phyloP scores from a whole-genome alignment of 148 eudicot genomes.

The Vaccinium vitisidaea region DNA sequence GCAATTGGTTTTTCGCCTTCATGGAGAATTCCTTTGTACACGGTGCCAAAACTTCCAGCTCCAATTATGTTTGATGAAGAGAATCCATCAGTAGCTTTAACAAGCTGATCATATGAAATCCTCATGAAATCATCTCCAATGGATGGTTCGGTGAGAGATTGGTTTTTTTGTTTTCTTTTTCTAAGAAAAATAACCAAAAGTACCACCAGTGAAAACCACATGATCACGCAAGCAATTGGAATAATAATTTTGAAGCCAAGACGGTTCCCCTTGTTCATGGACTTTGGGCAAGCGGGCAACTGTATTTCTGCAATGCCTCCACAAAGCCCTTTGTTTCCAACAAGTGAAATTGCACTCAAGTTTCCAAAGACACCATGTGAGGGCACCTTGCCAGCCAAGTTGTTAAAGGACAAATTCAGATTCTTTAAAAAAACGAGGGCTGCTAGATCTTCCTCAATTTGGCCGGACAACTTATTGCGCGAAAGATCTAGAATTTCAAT shows the following conservation, averaged over 20 bases:
- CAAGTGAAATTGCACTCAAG: too few relatives aligned
- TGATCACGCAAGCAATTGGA: not conserved
- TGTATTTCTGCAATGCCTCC: too few relatives aligned
- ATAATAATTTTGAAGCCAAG: too few relatives aligned
- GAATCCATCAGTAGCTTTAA: not conserved
- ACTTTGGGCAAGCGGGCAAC: too few relatives aligned
- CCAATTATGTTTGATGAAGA: not conserved
- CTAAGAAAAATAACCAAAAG: not conserved
- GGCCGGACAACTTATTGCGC: not conserved
- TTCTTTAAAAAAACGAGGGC: not conserved
- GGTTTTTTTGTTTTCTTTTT: not conserved
- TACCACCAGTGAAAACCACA: not conserved
- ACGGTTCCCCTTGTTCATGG: too few relatives aligned
- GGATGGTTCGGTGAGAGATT: not conserved
- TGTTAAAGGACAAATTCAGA: not conserved
- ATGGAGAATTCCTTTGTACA: too few relatives aligned
- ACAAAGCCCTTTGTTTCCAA: too few relatives aligned
- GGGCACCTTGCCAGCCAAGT: too few relatives aligned
- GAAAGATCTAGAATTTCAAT: not conserved
- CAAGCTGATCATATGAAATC: not conserved
- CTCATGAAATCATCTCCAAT: not conserved
- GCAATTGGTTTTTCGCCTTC: too few relatives aligned
- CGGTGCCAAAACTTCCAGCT: too few relatives aligned
- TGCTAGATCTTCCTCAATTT: not conserved
- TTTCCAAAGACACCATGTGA: too few relatives aligned